Evolutionary conservation across 2,329 filamentous ascomycete species (phyloP).

Genomic region (Dothistroma pini): DNA sequence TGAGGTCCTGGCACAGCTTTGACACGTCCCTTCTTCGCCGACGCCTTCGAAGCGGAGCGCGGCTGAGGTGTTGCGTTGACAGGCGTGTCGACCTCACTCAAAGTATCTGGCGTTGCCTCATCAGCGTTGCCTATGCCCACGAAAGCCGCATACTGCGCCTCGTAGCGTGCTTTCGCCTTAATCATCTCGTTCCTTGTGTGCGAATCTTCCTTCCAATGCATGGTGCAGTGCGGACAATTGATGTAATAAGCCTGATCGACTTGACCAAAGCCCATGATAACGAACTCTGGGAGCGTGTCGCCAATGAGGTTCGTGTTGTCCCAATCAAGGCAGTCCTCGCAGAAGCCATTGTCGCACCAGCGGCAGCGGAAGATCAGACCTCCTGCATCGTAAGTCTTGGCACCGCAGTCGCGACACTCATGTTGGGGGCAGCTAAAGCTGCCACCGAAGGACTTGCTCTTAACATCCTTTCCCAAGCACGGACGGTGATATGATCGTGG

Average conservation of each 20-base stretch:
- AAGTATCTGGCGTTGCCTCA: conserved; percentile 18
- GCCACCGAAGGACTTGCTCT: conserved; percentile 42
- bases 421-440: conserved; percentile 56
- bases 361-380: conserved; percentile 52
- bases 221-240: conserved; percentile 46
- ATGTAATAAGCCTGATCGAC: conserved; percentile 50
- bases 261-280: conserved; percentile 46
- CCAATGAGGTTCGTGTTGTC: conserved; percentile 49
- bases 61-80: conserved; percentile 9
- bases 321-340: conserved; percentile 58
- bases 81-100: conserved; percentile 24
- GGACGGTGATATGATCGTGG: conserved; percentile 53
- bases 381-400: conserved; percentile 49
- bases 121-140: conserved; percentile 1
- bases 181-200: conserved; percentile 11
- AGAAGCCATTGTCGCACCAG: conserved; percentile 55
- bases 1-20: neutral
- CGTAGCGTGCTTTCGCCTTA: conserved; percentile 15
- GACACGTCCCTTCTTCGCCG: conserved; percentile 9
- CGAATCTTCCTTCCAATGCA: conserved; percentile 34
- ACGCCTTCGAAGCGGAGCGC: neutral
- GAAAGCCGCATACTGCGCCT: conserved; percentile 2
- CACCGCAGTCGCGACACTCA: conserved; percentile 51
- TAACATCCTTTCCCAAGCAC: conserved; percentile 45
- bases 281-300: conserved; percentile 51